A percentile compares a stretch with the other conserved stretches of the same genome.
phyloP scores from a whole-genome alignment of 2,329 filamentous ascomycete genomes.

The Aurifilum marmelostoma region DNA sequence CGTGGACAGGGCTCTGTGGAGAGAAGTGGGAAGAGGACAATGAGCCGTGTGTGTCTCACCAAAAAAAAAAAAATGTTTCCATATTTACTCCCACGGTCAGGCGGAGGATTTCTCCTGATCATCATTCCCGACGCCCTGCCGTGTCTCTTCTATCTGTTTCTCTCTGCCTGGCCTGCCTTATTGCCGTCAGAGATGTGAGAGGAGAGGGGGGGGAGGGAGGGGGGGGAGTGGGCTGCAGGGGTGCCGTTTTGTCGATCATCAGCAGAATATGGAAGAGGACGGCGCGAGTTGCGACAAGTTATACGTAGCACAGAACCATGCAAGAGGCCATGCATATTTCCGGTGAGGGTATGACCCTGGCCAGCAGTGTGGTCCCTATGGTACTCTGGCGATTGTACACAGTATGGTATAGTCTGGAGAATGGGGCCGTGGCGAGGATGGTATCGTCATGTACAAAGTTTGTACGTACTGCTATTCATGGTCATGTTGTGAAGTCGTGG shows the following conservation, averaged over 20 bases:
- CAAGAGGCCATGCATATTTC: not conserved
- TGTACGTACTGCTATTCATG: not conserved
- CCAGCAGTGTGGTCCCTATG: not conserved
- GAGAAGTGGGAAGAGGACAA: not conserved
- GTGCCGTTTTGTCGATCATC: slow-evolving; percentile 9
- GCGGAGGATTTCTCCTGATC: slow-evolving; percentile 3
- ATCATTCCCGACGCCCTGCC: not conserved
- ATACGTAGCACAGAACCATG: not conserved
- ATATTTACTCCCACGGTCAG: not conserved
- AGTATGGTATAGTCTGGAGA: not conserved
- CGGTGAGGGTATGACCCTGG: not conserved
- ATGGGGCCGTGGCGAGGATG: not conserved
- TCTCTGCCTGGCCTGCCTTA: not conserved
- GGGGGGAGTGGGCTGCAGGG: not conserved
- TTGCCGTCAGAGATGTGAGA: not conserved
- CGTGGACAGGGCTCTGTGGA: not conserved
- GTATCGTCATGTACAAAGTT: not conserved
- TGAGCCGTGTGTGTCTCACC: not conserved
- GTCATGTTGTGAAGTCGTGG: too few relatives aligned
- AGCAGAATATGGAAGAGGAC: not conserved
- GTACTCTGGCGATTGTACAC: not conserved
- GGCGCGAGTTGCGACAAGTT: slow-evolving; percentile 1
- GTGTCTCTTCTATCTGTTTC: not conserved
- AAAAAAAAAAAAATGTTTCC: not conserved
- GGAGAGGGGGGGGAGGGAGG: not conserved